Evolutionary conservation across 345 rosid species (phyloP), one percentile per base, ranked within the genome.

Genomic region (Pseudoturritis turrita): DNA sequence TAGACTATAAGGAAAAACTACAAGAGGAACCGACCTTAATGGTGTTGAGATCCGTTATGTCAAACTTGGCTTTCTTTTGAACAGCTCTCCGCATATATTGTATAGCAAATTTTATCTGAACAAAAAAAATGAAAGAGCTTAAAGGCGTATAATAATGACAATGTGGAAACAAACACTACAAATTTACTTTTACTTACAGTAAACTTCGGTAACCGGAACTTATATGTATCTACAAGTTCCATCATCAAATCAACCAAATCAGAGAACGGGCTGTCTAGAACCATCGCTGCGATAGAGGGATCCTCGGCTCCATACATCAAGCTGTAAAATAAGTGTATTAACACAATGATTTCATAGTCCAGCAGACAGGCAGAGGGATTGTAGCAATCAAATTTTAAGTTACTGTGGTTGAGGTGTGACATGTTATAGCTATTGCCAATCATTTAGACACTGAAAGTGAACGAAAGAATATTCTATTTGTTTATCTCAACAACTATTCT

Each of bases 201-300:
- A 77, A 89, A 93, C 77, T 90, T 93, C 4, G 98, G 98, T 67
- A 93, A 74, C 25, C 88, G 89, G 61, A 85, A 68, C 75, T 87
- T 90, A 79, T 89, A 89, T 22, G 95, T 89, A 71, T 90, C 98
- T 35, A 89, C 98, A 6, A 93, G 89, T 81, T 89, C 98, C 96
- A 93, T 85, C 96, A 93, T 93, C 79, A 93, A 74, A 74, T 90
- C 96, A 57, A 93, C 98, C 89, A 93, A 83, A 83, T 87, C 89
- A 67, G 96, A 90, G 80, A 93, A 90, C 23, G 97, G 95, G 74
- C 96, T 90, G 77, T 93, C 97, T 62, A 93, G 89, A 84, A 93
- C 96, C 84, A 90, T 87, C 75, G 92, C 98, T 37, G 97, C 97
- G 3, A 90, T 89, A 11, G 98, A 93, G 10, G 98, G 98, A 80